Evolutionary conservation across 768 basidiomycete genomes (phyloP).

Genomic region (Butyriboletus loyo): DNA sequence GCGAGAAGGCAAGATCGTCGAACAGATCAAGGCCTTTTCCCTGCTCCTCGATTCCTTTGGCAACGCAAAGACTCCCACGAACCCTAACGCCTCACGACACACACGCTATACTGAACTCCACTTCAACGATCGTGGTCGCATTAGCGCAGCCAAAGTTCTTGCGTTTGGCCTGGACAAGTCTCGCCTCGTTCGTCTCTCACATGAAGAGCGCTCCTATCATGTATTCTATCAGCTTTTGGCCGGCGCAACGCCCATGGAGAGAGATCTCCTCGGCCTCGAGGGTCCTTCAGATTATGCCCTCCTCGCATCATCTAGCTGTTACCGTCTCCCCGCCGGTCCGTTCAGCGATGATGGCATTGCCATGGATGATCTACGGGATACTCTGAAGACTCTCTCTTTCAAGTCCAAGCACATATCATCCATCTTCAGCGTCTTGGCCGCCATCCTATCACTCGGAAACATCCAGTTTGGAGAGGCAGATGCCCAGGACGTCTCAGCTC

Average conservation of each 20-base stretch:
- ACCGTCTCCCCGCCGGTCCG: conserved; percentile 60
- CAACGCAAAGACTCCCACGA: conserved; percentile 60
- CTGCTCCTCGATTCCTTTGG: conserved; percentile 64
- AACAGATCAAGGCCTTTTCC: conserved; percentile 53
- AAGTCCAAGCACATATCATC: conserved; percentile 56
- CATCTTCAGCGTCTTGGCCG: conserved; percentile 51
- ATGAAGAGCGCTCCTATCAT: conserved; percentile 64
- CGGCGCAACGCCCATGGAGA: conserved; percentile 53
- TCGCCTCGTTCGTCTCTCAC: conserved; percentile 46
- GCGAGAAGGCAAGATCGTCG: conserved; percentile 47
- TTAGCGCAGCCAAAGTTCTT: conserved; percentile 54
- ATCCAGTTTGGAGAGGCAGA: conserved; percentile 55
- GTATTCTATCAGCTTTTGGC: conserved; percentile 66
- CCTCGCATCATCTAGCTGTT: conserved; percentile 57
- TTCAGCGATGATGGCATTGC: conserved; percentile 59
- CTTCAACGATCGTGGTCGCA: conserved; percentile 54
- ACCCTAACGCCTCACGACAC: conserved; percentile 63
- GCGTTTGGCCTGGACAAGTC: conserved; percentile 65
- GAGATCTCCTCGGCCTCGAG: conserved; percentile 51
- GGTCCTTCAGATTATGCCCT: conserved; percentile 58
- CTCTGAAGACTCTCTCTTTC: conserved; percentile 57
- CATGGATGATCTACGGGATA: conserved; percentile 56
- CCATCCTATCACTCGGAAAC: conserved; percentile 58
- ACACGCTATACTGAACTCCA: conserved; percentile 59
- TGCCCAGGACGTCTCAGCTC: conserved; percentile 52